A percentile compares a stretch with the other conserved stretches of the same genome.
Conservation (phyloP, 306 rosid species). For the Vachellia collinsii region DNA sequence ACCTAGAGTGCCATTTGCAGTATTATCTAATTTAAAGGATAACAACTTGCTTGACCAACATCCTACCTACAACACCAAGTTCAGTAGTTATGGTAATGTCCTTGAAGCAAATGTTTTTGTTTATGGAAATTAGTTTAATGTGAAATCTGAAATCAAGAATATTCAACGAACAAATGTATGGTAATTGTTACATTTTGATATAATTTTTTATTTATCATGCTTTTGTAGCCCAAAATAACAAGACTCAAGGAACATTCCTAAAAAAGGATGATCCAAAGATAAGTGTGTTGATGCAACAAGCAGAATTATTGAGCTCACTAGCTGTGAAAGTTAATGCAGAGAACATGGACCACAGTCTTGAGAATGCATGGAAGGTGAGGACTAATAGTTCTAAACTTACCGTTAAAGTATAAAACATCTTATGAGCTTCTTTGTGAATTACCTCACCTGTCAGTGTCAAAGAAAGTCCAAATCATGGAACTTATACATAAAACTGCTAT, state of each 20-base stretch:
- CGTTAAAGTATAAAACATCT: constrained; percentile 20
- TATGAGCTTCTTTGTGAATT: constrained; percentile 20
- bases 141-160: constrained; percentile 38
- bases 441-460: not conserved
- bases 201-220: constrained; percentile 38
- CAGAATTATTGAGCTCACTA: constrained; percentile 85
- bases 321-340: constrained; percentile 83
- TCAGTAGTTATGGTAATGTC: constrained; percentile 56
- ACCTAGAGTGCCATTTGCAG: constrained; percentile 76
- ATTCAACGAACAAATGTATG: constrained; percentile 30
- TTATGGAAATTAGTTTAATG: constrained; percentile 25
- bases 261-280: constrained; percentile 90
- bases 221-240: constrained; percentile 59
- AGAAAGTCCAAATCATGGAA: constrained; percentile 7
- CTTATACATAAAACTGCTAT: constrained; percentile 20
- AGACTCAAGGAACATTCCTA: constrained; percentile 72
- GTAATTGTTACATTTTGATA: constrained; percentile 30
- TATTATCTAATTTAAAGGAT: constrained; percentile 67
- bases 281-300: constrained; percentile 87
- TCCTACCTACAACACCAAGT: constrained; percentile 51
- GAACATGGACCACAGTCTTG: constrained; percentile 93
- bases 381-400: constrained; percentile 24
- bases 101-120: constrained; percentile 22
- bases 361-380: constrained; percentile 98
- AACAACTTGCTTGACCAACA: constrained; percentile 57